Evolutionary conservation across 2,329 filamentous ascomycete species (phyloP).

Genomic region (Acrocalymma vagum): DNA sequence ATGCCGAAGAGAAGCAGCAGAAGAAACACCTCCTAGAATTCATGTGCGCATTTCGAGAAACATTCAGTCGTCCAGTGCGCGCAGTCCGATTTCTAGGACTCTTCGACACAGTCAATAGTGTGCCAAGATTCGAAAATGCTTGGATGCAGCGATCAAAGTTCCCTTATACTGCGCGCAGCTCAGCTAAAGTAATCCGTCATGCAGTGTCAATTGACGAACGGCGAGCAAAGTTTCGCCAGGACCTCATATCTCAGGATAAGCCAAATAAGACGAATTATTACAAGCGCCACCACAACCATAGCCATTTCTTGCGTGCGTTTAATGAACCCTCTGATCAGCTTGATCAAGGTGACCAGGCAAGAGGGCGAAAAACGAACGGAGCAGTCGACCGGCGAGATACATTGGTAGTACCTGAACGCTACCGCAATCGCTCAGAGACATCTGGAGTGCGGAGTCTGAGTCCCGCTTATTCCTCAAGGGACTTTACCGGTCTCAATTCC

Average conservation of each 20-base stretch:
- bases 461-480: slow-evolving; percentile 30
- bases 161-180: slow-evolving; percentile 68
- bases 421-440: slow-evolving; percentile 43
- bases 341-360: slow-evolving; percentile 8
- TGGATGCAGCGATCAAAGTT: slow-evolving; percentile 83
- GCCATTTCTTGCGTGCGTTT: slow-evolving; percentile 14
- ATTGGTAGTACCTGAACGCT: slow-evolving; percentile 38
- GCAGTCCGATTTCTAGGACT: slow-evolving; percentile 80
- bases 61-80: slow-evolving; percentile 78
- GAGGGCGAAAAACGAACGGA: slow-evolving; percentile 16
- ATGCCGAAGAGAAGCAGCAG: slow-evolving; percentile 55
- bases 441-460: slow-evolving; percentile 42
- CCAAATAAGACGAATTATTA: slow-evolving; percentile 37
- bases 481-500: slow-evolving; percentile 17
- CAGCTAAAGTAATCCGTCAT: slow-evolving; percentile 69
- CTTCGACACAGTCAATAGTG: slow-evolving; percentile 84
- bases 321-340: slow-evolving; percentile 23
- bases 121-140: slow-evolving; percentile 76
- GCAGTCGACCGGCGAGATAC: slow-evolving; percentile 33
- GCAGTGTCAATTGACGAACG: slow-evolving; percentile 76
- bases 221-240: slow-evolving; percentile 75
- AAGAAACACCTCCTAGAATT: slow-evolving; percentile 74
- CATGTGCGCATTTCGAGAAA: slow-evolving; percentile 82
- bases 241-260: slow-evolving; percentile 64
- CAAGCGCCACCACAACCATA: slow-evolving; percentile 34